Evolutionary conservation across 78 protist species (phyloP), one percentile per base, ranked within the genome.

Genomic region (Polysphondylium violaceum): DNA sequence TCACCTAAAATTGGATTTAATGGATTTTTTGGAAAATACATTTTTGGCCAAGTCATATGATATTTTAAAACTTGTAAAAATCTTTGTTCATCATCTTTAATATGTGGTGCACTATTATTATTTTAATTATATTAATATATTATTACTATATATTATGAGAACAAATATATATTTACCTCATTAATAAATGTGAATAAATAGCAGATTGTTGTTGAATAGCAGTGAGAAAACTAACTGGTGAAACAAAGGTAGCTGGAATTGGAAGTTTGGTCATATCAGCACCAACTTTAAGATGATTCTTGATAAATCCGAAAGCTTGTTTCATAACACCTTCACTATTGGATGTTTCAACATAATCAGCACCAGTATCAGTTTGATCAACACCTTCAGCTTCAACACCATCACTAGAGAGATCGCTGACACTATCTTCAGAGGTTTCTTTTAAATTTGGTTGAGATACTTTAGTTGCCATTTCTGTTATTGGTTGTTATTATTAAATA

Each of bases 1-100:
- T 81, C 89, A 19, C 89, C 89, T 21, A 81, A 68, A 68, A 81
- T 81, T 68, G 89, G 89, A 56, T 81, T 81, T 40, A 81, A 68
- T 58, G 89, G 89, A 56, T 81, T 81, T 59, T 81, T 81, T 81
- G 89, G 89, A 77, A 81, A 81, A 60, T 44, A 81, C 89, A 81
- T 79, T 56, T 81, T 81, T 51, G 89, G 89, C 89, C 89, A 81
- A 12, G 89, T 81, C 36, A 81, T 35, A 58, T 81, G 89, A 81
- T 81, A 81, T 56, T 53, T 81, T 38, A 81, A 31, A 23, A 81
- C 89, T 63, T 81, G 89, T 31, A 81, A 53, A 53, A 81, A 81
- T 68, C 89, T 65, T 68, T 68, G 56, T 38, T 68, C 89, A 36
- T 72, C 77, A 14, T 55, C 76, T 41, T 81, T 81, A 25, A 81